phyloP scores from a whole-genome alignment of 768 basidiomycete species.

The Lentinula aciculospora region DNA sequence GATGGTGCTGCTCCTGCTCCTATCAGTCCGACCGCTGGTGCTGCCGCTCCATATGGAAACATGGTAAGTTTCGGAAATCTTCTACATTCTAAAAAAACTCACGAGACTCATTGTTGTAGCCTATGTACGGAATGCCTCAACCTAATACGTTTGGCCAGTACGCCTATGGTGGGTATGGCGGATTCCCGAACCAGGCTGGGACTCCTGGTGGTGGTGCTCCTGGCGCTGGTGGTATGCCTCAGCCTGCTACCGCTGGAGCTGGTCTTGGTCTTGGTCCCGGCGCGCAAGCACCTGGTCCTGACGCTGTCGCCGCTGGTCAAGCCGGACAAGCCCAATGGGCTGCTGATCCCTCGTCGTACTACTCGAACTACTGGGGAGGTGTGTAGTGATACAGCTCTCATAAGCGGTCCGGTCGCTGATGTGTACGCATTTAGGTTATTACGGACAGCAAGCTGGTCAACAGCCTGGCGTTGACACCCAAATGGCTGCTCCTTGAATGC shows the following conservation, averaged over 20 bases:
- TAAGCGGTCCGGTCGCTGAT: not conserved
- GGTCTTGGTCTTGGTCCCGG: conserved; percentile 50
- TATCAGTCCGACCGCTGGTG: conserved; percentile 55
- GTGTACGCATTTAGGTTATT: conserved; percentile 54
- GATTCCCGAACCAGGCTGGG: conserved; percentile 59
- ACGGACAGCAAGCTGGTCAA: conserved; percentile 67
- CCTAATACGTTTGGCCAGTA: conserved; percentile 76
- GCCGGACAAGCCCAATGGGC: conserved; percentile 74
- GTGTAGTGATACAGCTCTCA: conserved; percentile 19
- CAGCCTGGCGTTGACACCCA: conserved; percentile 52
- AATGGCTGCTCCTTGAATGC: conserved; percentile 40
- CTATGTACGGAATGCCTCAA: conserved; percentile 89
- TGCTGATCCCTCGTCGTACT: conserved; percentile 69
- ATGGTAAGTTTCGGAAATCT: conserved; percentile 48
- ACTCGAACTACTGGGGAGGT: conserved; percentile 85
- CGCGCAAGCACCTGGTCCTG: conserved; percentile 51
- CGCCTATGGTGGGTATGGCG: conserved; percentile 69
- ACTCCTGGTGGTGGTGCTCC: conserved; percentile 41
- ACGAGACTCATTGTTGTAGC: conserved; percentile 32
- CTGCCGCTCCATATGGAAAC: conserved; percentile 66
- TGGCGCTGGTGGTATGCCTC: conserved; percentile 56
- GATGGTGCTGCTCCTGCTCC: conserved; percentile 59
- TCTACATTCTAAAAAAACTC: conserved; percentile 6
- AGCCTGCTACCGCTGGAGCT: conserved; percentile 48
- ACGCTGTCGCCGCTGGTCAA: conserved; percentile 47